Evolutionary conservation across 768 basidiomycete species (phyloP).

Genomic region (Dioszegia aurantiaca): DNA sequence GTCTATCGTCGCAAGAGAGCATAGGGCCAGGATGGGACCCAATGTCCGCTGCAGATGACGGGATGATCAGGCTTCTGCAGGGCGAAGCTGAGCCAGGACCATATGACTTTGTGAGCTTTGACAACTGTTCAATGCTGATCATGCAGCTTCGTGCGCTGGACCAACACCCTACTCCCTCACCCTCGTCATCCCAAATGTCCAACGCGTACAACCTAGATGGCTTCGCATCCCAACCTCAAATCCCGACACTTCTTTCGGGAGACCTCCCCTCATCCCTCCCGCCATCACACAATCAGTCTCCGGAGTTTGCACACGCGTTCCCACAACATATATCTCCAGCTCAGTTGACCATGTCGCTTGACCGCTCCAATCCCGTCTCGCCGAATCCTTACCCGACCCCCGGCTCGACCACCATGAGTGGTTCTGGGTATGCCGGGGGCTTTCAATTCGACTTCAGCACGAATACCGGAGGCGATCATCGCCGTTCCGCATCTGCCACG

Average conservation of each 20-base stretch:
- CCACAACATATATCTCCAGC: conserved; percentile 2
- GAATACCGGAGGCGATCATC: background rate
- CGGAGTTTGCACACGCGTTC: background rate
- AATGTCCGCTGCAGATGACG: conserved; percentile 6
- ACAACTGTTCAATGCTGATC: too few relatives aligned
- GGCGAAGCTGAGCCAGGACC: background rate
- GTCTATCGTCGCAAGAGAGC: conserved; percentile 15
- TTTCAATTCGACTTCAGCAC: background rate
- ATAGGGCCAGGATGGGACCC: conserved; percentile 16
- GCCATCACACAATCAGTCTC: background rate
- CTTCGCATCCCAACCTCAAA: conserved; percentile 1
- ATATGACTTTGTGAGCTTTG: conserved; percentile 1
- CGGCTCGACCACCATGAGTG: background rate
- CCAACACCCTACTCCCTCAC: background rate
- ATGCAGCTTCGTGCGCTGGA: too few relatives aligned
- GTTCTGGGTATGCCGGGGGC: background rate
- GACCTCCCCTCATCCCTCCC: background rate
- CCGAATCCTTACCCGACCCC: conserved; percentile 1
- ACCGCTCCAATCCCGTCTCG: background rate
- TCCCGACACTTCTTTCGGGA: conserved; percentile 2
- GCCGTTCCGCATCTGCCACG: conserved; percentile 1
- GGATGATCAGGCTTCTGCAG: conserved; percentile 10
- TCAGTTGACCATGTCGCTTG: background rate
- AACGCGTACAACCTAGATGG: background rate
- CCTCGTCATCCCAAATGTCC: background rate